Evolutionary conservation across 805 yeast genomes (phyloP).

Genomic region (Yarrowia sp.): DNA sequence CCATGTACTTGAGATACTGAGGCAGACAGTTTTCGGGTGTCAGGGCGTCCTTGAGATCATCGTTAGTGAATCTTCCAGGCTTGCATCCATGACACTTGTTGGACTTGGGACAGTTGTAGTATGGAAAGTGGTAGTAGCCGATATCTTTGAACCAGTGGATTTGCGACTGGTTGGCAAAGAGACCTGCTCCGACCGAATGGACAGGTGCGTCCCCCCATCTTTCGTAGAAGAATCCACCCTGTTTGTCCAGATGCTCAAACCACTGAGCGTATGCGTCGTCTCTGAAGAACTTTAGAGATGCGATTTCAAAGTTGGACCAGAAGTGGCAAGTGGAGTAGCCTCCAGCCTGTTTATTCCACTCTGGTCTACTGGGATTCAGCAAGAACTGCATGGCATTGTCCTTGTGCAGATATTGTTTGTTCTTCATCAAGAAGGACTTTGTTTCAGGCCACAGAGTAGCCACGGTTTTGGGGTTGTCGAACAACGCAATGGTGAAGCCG

Average conservation of each 20-base stretch:
- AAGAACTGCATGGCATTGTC: slow-evolving; percentile 54
- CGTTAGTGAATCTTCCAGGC: slow-evolving; percentile 51
- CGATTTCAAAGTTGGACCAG: slow-evolving; percentile 89
- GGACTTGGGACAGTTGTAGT: slow-evolving; percentile 70
- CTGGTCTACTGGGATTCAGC: slow-evolving; percentile 32
- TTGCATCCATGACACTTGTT: slow-evolving; percentile 59
- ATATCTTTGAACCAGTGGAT: slow-evolving; percentile 90
- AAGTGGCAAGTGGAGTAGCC: slow-evolving; percentile 85
- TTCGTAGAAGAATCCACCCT: slow-evolving; percentile 88
- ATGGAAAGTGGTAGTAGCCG: slow-evolving; percentile 77
- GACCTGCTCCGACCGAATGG: slow-evolving; percentile 52
- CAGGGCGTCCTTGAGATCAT: slow-evolving; percentile 55
- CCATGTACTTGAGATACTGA: slow-evolving; percentile 62
- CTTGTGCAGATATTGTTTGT: slow-evolving; percentile 68
- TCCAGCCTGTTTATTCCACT: slow-evolving; percentile 49
- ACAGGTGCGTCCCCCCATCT: slow-evolving; percentile 98
- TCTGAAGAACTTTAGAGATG: slow-evolving; percentile 74
- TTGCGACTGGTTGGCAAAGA: slow-evolving; percentile 67
- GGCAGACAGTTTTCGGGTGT: slow-evolving; percentile 74
- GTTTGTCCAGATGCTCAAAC: slow-evolving; percentile 69
- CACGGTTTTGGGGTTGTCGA: slow-evolving; percentile 84
- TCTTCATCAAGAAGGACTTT: slow-evolving; percentile 65
- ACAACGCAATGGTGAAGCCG: slow-evolving; percentile 83
- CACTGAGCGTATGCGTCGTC: slow-evolving; percentile 69
- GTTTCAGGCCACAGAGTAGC: slow-evolving; percentile 81